These are phyloP conservation scores for Lactarius hatsudake DNA, from an alignment of 768 basidiomycete species.

Conservation along the genomic window DNA sequence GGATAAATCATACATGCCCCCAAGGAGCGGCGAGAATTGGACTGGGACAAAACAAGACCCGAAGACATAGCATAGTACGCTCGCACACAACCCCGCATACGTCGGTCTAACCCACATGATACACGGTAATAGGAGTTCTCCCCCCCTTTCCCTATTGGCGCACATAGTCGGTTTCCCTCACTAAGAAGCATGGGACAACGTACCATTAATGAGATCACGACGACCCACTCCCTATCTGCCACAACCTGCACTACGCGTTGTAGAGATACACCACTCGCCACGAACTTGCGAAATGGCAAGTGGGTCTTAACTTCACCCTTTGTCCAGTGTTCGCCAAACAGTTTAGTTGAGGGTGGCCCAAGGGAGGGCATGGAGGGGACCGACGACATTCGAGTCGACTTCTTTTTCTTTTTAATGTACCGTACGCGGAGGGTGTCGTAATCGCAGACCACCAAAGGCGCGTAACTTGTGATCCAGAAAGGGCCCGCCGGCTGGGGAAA, in stretches of 20 bases:
- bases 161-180: not conserved
- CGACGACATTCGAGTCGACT: not conserved
- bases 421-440: slow-evolving; percentile 7
- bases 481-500: slow-evolving; percentile 8
- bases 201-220: slow-evolving; percentile 10
- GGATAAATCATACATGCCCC: not conserved
- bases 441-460: slow-evolving; percentile 17
- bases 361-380: not conserved
- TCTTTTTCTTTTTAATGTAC: not conserved
- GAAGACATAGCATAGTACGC: not conserved
- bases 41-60: not conserved
- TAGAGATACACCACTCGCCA: not conserved
- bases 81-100: not conserved
- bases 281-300: slow-evolving; percentile 17
- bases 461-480: slow-evolving; percentile 9
- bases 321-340: slow-evolving; percentile 1
- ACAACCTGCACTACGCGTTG: not conserved
- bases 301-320: slow-evolving; percentile 5
- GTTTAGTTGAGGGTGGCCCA: slow-evolving; percentile 1
- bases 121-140: not conserved
- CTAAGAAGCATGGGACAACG: not conserved
- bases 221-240: slow-evolving; percentile 20
- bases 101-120: slow-evolving; percentile 15
- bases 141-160: not conserved
- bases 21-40: not conserved